These are phyloP conservation scores for Oryza glaberrima DNA, from an alignment of 176 grass and related monocot genomes.

Conservation along the genomic window DNA sequence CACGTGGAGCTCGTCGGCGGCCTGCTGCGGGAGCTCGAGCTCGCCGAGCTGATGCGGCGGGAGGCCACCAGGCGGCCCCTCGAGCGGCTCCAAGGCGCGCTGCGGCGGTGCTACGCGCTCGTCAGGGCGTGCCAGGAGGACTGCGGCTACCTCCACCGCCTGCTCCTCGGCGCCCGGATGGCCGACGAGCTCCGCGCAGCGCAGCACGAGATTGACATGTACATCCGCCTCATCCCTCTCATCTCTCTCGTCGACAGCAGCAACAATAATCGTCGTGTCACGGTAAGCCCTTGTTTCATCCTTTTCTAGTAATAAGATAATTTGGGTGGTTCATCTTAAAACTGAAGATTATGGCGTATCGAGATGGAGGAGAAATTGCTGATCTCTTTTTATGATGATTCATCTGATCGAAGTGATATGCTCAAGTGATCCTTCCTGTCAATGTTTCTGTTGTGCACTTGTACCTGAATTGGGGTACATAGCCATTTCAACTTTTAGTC, in stretches of 20 bases:
- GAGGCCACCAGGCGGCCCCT: slow-evolving; percentile 57
- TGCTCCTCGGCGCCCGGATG: slow-evolving; percentile 46
- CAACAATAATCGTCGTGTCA: not conserved
- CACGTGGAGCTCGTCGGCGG: slow-evolving; percentile 60
- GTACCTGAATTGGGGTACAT: not conserved
- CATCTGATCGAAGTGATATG: not conserved
- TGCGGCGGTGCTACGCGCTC: slow-evolving; percentile 57
- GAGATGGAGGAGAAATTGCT: not conserved
- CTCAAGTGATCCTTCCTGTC: not conserved
- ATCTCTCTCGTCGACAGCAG: slow-evolving; percentile 55
- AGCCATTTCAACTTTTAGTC: not conserved
- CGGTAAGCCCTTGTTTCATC: slow-evolving; percentile 1
- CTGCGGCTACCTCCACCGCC: slow-evolving; percentile 44
- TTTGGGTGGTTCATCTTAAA: not conserved
- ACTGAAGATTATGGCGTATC: not conserved
- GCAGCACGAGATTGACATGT: slow-evolving; percentile 59
- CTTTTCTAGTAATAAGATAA: not conserved
- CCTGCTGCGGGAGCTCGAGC: slow-evolving; percentile 57
- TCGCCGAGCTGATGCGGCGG: slow-evolving; percentile 49
- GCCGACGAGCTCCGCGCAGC: slow-evolving; percentile 42
- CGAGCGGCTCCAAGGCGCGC: slow-evolving; percentile 41
- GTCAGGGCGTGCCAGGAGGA: slow-evolving; percentile 56
- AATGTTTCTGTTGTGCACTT: not conserved
- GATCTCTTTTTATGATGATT: not conserved
- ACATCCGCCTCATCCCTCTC: slow-evolving; percentile 60